Conservation (phyloP, 2,329 filamentous ascomycete species). For the Plectosphaerella cucumerina region DNA sequence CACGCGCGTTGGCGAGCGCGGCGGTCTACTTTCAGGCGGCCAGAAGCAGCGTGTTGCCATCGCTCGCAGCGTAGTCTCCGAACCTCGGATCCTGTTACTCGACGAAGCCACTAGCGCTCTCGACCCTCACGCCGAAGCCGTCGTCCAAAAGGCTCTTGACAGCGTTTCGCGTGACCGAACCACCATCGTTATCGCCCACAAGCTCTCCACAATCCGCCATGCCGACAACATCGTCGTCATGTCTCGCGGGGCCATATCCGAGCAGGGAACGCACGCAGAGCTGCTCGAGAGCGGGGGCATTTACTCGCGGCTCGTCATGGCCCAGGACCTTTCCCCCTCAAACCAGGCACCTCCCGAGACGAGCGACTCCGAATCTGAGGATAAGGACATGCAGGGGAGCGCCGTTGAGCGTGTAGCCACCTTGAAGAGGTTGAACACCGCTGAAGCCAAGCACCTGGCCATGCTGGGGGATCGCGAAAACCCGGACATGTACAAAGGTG, state of each 20-base stretch:
- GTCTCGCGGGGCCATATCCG: conserved; percentile 17
- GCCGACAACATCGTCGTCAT: conserved; percentile 24
- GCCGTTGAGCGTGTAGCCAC: not conserved
- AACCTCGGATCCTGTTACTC: conserved; percentile 51
- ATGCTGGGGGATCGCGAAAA: conserved; percentile 7
- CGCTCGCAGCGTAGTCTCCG: conserved; percentile 31
- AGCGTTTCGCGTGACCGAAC: conserved; percentile 51
- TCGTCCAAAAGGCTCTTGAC: conserved; percentile 51
- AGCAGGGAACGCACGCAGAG: conserved; percentile 18
- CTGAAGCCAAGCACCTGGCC: not conserved
- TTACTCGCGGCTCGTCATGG: conserved; percentile 16
- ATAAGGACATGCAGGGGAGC: not conserved
- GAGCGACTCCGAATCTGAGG: not conserved
- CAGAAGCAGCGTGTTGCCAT: conserved; percentile 63
- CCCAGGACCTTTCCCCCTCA: conserved; percentile 10
- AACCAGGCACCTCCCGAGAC: not conserved
- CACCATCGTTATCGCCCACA: conserved; percentile 36
- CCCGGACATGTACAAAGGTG: not conserved
- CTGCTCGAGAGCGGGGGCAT: conserved; percentile 8
- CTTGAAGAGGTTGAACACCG: not conserved
- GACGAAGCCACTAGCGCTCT: conserved; percentile 62
- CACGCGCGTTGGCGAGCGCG: conserved; percentile 58
- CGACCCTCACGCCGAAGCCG: conserved; percentile 31
- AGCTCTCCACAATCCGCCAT: conserved; percentile 15
- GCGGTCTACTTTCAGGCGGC: conserved; percentile 59